These are phyloP conservation scores for Rubia tinctorum DNA, from an alignment of 305 asterid genomes.

Conservation along the genomic window DNA sequence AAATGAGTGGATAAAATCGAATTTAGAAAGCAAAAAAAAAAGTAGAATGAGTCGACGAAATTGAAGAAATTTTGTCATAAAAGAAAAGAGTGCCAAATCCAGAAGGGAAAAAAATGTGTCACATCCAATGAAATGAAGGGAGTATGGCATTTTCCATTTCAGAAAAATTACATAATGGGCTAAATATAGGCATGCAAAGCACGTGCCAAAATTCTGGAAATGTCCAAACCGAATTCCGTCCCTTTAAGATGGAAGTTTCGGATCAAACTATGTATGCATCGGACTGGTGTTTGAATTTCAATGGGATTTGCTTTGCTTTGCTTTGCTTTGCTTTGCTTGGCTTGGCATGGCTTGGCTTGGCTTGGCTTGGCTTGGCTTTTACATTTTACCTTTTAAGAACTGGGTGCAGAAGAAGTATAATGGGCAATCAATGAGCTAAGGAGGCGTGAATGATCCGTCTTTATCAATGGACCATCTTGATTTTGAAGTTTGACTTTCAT, in stretches of 20 bases:
- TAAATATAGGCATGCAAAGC: too few species aligned
- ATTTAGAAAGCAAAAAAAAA: too few species aligned
- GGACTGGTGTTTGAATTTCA: background rate
- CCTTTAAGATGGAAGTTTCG: conserved; percentile 5
- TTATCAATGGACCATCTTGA: conserved; percentile 16
- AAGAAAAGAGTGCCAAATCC: too few species aligned
- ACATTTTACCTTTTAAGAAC: conserved; percentile 1
- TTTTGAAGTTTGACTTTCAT: background rate
- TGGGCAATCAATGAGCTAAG: conserved; percentile 11
- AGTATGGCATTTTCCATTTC: too few species aligned
- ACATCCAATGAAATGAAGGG: too few species aligned
- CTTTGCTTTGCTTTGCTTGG: conserved; percentile 6
- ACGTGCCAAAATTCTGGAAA: too few species aligned
- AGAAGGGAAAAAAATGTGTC: too few species aligned
- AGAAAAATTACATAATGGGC: too few species aligned
- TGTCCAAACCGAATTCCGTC: background rate
- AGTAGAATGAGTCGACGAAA: too few species aligned
- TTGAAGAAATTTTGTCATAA: too few species aligned
- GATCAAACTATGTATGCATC: background rate
- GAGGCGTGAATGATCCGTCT: conserved; percentile 15
- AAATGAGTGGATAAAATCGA: too few species aligned
- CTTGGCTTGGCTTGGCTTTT: background rate
- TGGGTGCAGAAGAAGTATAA: background rate
- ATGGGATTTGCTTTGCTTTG: background rate
- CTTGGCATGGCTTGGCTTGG: too few species aligned